Evolutionary conservation across 2,329 filamentous ascomycete genomes (phyloP), one percentile per base, ranked within the genome.

Genomic region (Sclerotinia borealis): DNA sequence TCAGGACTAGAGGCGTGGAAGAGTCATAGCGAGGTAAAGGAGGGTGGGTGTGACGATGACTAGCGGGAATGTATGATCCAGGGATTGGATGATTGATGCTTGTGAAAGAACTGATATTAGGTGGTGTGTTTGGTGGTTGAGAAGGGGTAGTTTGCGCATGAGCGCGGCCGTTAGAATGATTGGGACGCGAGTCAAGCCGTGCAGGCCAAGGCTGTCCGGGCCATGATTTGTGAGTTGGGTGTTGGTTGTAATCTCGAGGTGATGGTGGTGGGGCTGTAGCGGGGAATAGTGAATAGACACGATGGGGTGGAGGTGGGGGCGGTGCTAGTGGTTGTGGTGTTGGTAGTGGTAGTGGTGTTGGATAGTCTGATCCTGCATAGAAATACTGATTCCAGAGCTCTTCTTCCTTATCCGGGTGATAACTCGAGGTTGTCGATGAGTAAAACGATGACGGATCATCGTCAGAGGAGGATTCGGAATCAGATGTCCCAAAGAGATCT

Each of bases 371-470:
- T 1, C 37, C 43, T 10, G 31, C n/a, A 17, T 63, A 25, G 17
- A 63, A 63, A 31, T 63, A 63, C 3, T 17, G 60, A 48, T 63
- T 63, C 60, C 60, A 63, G 17, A 63, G 43, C 13, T 58, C 60
- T 43, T 62, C 60, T 41, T 63, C 60, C n/a, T 36, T 49, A 3
- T 58, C 22, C 1, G 60, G 22, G 10, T 39, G 43, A 39, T 58
- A n/a, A 15, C 51, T 63, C 34, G 60, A 63, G 15, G 60, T 49
- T 63, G 60, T 58, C 6, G 60, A 63, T 19, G 60, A 63, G 25
- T 55, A 45, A 31, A 49, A 48, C 9, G 34, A 58, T n/a, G 60
- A 58, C 1, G 51, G 60, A 49, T 49, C 60, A 13, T 63, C 60
- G 17, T 58, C 60, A 41, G 17, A 56, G 8, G 27, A 63, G 7